Evolutionary conservation across 345 rosid genomes (phyloP).

Genomic region (Ceriops zippeliana): DNA sequence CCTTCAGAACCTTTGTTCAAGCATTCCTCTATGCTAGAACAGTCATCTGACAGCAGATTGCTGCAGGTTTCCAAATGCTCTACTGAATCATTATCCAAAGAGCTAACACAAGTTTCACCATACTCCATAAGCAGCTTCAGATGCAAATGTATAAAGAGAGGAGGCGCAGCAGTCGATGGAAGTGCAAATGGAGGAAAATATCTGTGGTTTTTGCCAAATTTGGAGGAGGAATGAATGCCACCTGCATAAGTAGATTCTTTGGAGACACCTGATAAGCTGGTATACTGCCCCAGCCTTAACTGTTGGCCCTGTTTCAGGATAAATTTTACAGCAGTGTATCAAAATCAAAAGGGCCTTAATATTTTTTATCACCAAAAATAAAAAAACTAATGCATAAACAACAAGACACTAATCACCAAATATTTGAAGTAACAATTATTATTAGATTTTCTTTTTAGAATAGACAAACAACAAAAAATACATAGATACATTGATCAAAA

Average conservation of each 20-base stretch:
- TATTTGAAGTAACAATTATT: no score
- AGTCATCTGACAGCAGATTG: slow-evolving; percentile 32
- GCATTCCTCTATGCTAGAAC: slow-evolving; percentile 28
- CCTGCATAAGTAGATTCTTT: slow-evolving; percentile 26
- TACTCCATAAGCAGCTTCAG: slow-evolving; percentile 63
- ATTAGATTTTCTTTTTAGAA: no score
- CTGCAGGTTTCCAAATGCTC: slow-evolving; percentile 32
- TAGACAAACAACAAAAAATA: no score
- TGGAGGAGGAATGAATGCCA: slow-evolving; percentile 24
- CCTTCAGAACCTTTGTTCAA: slow-evolving; percentile 27
- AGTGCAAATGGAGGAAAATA: slow-evolving; percentile 44
- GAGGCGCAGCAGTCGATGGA: slow-evolving; percentile 55
- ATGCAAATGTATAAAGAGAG: slow-evolving; percentile 56
- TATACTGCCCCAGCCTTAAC: slow-evolving; percentile 40
- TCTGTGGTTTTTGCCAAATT: slow-evolving; percentile 31
- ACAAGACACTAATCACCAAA: no score
- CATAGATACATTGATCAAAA: no score
- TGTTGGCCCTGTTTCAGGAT: slow-evolving; percentile 41
- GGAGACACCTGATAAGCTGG: slow-evolving; percentile 29
- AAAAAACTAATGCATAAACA: not conserved
- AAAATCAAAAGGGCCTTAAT: not conserved
- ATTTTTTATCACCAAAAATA: not conserved
- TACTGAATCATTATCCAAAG: slow-evolving; percentile 35
- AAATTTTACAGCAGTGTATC: slow-evolving; percentile 13
- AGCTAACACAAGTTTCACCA: slow-evolving; percentile 25